Evolutionary conservation across 352 stramenopile genomes (phyloP).

Genomic region (Globisporangium abappressorium): DNA sequence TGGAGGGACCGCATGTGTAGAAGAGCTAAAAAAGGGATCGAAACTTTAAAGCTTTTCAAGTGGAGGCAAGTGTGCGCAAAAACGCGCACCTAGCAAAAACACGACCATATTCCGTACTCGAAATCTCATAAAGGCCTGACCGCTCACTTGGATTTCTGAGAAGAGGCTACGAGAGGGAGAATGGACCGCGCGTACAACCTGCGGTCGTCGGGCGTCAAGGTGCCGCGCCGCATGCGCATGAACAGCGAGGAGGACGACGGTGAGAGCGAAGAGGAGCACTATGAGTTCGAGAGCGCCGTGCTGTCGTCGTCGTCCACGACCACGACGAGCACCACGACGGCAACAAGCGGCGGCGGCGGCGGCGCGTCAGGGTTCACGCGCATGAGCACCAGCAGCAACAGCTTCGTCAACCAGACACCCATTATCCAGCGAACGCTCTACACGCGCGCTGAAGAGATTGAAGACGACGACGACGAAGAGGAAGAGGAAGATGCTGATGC

Average conservation of each 20-base stretch:
- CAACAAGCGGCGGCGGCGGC: neutral
- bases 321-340: neutral
- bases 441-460: slow-evolving; percentile 39
- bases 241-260: neutral
- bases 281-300: slow-evolving; percentile 12
- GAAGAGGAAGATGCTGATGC: slow-evolving; percentile 35
- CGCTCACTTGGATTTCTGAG: neutral
- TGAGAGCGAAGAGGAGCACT: slow-evolving; percentile 13
- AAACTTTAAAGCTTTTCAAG: no score
- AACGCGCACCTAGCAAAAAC: no score
- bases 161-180: neutral
- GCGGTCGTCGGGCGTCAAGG: slow-evolving; percentile 24
- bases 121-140: neutral
- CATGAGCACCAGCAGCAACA: slow-evolving; percentile 9
- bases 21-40: no score
- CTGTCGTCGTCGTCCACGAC: neutral
- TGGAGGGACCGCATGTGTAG: neutral
- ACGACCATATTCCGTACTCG: no score
- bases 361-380: neutral
- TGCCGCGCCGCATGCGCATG: slow-evolving; percentile 10
- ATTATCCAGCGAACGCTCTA: slow-evolving; percentile 62
- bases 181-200: slow-evolving; percentile 32
- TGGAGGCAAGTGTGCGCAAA: no score
- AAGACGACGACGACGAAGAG: slow-evolving; percentile 29
- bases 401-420: slow-evolving; percentile 38